Percentiles rank a stretch among this genome's conserved stretches.
Evolutionary conservation across 805 yeast species (phyloP).

Genomic region (Candida wancherniae): DNA sequence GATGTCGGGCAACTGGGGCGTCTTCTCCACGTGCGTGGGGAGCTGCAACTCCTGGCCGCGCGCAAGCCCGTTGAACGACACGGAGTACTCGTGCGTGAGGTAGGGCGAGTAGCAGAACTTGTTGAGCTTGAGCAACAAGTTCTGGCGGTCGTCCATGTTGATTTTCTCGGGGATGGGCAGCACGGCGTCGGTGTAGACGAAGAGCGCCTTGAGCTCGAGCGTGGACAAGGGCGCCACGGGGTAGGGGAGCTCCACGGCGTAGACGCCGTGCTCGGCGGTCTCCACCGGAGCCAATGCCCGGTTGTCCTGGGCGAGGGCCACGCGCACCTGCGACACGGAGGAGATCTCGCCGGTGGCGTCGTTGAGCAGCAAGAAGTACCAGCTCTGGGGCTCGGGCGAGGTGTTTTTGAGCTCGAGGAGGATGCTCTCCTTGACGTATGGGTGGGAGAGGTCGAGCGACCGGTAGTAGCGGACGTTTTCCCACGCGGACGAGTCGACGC

Average conservation of each 20-base stretch:
- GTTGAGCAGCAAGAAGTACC: conserved; percentile 53
- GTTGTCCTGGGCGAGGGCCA: conserved; percentile 25
- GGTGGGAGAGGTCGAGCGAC: conserved; percentile 56
- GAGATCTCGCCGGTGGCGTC: conserved; percentile 44
- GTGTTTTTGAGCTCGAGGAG: conserved; percentile 56
- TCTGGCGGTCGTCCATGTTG: conserved; percentile 57
- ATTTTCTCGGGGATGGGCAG: conserved; percentile 63
- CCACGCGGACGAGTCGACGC: conserved; percentile 32
- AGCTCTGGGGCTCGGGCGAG: conserved; percentile 46
- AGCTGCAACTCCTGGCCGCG: conserved; percentile 45
- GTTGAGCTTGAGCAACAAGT: conserved; percentile 48
- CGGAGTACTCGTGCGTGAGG: conserved; percentile 43
- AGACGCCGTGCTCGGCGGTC: conserved; percentile 22
- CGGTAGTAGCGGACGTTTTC: conserved; percentile 55
- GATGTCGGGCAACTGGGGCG: conserved; percentile 25
- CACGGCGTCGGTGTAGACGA: conserved; percentile 44
- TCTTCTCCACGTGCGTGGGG: conserved; percentile 15
- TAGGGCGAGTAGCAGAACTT: conserved; percentile 62
- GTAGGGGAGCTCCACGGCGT: conserved; percentile 50
- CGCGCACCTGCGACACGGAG: conserved; percentile 41
- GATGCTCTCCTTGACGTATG: conserved; percentile 61
- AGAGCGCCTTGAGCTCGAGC: conserved; percentile 44
- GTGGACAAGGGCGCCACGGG: conserved; percentile 64
- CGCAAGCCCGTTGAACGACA: conserved; percentile 42
- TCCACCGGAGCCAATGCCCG: conserved; percentile 23